Base-by-base conservation (phyloP, 2,329 filamentous ascomycete genomes). In the Akanthomyces lecanii region DNA sequence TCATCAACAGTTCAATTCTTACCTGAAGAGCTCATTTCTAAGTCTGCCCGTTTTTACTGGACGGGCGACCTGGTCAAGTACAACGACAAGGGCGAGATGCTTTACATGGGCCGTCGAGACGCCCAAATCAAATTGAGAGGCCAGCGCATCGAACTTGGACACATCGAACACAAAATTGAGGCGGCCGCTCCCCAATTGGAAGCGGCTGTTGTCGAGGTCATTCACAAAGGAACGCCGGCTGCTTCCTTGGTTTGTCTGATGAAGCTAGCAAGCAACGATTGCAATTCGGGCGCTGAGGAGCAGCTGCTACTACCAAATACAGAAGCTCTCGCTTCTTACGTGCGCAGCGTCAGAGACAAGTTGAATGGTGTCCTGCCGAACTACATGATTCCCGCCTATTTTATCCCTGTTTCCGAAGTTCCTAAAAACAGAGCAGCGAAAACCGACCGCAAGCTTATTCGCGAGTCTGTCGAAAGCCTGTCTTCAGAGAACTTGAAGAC, bases 91-190 rank as follows among this genome's bases (percentile, higher is more conserved):
- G 74, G 75, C 14, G 65, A 65, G 28, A 68, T 79, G 25, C 64
- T 71, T 0, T 78, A 75, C 61, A 65, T 81, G 58, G 81, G 81
- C 53, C 73, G 82, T 38, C 80, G 80, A 66, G 82, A 85, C 67
- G 75, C 75, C 0, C 82, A 85, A 68, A 76, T 85, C 51, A 85
- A 85, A 67, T 68, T 85, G 14, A 75, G 78, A 36, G 85, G 85
- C 48, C 83, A 78, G 62, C 69, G 81, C 61, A 73, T 82, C 62
- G 85, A 80, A 70, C 72, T 80, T 1, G 61, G 53, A 6, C 50
- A 65, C 14, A 48, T 65, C n/a, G 63, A 65, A 33, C 8, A 21
- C 33, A 33, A 30, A 23, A 57, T 63, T 12, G 16, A 51, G 25
- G 33, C 38, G 6, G 45, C 48, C 10, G 18, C 30, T 23, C 28